Conservation (phyloP, 495 filamentous ascomycete species). For the Baudoinia panamericana region DNA sequence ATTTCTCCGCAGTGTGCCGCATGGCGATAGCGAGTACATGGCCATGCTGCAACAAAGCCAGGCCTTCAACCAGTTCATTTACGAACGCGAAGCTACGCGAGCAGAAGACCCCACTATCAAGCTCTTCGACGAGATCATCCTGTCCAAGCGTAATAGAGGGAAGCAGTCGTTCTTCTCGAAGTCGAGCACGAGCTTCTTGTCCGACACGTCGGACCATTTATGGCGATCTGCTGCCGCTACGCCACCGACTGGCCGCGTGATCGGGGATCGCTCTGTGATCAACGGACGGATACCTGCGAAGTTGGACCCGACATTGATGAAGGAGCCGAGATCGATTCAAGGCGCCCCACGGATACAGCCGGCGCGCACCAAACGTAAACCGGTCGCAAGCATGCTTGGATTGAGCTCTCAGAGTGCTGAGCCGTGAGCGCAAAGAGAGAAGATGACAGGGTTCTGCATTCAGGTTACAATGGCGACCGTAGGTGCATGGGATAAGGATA, state of each 20-base stretch:
- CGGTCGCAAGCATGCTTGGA: conserved; percentile 27
- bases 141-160: conserved; percentile 85
- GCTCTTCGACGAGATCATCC: conserved; percentile 89
- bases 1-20: conserved; percentile 78
- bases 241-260: conserved; percentile 57
- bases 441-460: no score
- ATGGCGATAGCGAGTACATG: conserved; percentile 83
- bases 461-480: no score
- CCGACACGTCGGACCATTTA: conserved; percentile 77
- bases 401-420: conserved; percentile 12
- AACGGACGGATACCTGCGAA: conserved; percentile 61
- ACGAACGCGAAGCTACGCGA: conserved; percentile 63
- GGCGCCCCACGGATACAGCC: conserved; percentile 30
- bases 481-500: no score
- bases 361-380: conserved; percentile 30
- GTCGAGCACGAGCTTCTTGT: conserved; percentile 55
- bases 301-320: conserved; percentile 75
- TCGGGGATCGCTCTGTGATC: conserved; percentile 49
- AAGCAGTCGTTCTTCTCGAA: conserved; percentile 33
- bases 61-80: conserved; percentile 94
- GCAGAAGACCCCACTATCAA: conserved; percentile 57
- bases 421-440: no score
- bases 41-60: conserved; percentile 83
- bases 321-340: conserved; percentile 44
- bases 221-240: conserved; percentile 84